Base-by-base conservation (phyloP, 2,329 filamentous ascomycete genomes). In the Didymellaceae sp. region DNA sequence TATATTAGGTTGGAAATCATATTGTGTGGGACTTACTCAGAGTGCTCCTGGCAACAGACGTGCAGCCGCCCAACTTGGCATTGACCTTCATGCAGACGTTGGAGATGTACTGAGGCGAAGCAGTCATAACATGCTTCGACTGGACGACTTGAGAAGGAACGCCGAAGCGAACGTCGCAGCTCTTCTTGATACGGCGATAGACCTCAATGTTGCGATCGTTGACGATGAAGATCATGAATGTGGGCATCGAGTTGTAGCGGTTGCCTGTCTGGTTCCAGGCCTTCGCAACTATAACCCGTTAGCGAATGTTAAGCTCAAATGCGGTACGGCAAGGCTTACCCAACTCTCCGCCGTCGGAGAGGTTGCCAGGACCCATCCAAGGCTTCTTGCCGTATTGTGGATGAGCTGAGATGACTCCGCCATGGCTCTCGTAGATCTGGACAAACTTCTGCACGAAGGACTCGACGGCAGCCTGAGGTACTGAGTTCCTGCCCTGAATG, bases 51-150 rank as follows among this genome's bases (percentile, higher is more conserved):
- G 77, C 79, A 41, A 78, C 73, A 53, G 76, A 86, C 1, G 91
- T 97, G 0, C 84, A 82, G 5, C 94, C 94, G 11, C 94, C 94
- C 2, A 99, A 82, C 77, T 99, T 99, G 3, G 90, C 89, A 63
- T 99, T 97, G 59, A 99, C 86, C 77, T 99, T 99, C 90, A 99
- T 94, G 57, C 86, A 83, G 0, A 99, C 91, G 55, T 99, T 99
- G 1, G 90, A 94, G 65, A 90, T 88, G 74, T 97, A 97, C 65
- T 99, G 94, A 0, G 82, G 81, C 17, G 88, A 84, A 13, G 83
- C 84, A 68, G 87, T 88, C 28, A 76, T 63, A 1, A 93, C 89
- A 52, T 95, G 88, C 0, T 76, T 75, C 2, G 80, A 77, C 58
- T 91, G 86, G n/a, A 97, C 68, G 55, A 92, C 88, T 69, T 97